These are phyloP conservation scores for Suhomyces faveliae DNA, from an alignment of 805 yeast genomes.

Conservation along the genomic window DNA sequence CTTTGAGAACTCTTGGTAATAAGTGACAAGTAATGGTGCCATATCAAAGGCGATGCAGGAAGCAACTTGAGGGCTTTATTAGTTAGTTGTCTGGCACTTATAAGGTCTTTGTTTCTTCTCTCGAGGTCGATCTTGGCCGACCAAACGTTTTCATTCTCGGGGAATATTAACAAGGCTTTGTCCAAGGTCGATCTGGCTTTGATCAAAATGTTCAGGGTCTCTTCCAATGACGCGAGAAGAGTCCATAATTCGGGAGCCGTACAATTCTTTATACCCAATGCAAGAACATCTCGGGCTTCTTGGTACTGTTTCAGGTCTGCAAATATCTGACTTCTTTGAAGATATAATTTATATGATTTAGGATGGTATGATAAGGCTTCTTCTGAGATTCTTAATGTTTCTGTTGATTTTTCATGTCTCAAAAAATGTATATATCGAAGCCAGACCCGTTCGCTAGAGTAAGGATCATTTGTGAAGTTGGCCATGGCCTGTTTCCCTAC, in stretches of 20 bases:
- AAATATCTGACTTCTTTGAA: constrained; percentile 63
- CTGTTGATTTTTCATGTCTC: constrained; percentile 27
- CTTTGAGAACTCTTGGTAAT: constrained; percentile 49
- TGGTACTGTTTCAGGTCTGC: constrained; percentile 22
- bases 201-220: constrained; percentile 39
- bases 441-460: constrained; percentile 53
- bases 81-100: constrained; percentile 54
- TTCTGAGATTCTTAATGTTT: neutral
- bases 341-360: constrained; percentile 48
- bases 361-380: constrained; percentile 51
- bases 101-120: constrained; percentile 41
- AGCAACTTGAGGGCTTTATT: constrained; percentile 57
- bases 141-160: constrained; percentile 55
- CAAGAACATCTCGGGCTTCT: constrained; percentile 48
- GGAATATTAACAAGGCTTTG: constrained; percentile 48
- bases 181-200: constrained; percentile 75
- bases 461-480: constrained; percentile 8
- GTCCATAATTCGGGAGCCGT: constrained; percentile 57
- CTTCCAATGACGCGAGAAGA: constrained; percentile 48
- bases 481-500: constrained; percentile 37
- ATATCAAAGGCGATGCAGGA: constrained; percentile 59
- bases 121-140: constrained; percentile 60
- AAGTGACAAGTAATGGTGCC: constrained; percentile 60
- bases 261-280: constrained; percentile 48
- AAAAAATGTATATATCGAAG: constrained; percentile 56